These are phyloP conservation scores for Mycena indigotica DNA, from an alignment of 768 basidiomycete species.

Conservation along the genomic window DNA sequence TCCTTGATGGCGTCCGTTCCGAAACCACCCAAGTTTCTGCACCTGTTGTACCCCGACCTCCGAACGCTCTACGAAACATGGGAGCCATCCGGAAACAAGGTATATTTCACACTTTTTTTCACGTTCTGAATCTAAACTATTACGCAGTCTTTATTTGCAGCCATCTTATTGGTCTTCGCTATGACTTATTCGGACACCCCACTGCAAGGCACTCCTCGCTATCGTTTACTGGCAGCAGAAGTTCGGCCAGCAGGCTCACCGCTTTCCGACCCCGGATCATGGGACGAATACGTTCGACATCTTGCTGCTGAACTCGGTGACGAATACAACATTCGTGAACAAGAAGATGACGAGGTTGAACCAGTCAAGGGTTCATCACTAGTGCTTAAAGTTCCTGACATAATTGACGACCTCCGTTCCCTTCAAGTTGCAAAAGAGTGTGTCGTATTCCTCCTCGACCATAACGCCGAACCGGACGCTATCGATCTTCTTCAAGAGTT, in stretches of 20 bases:
- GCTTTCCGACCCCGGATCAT: constrained; percentile 85
- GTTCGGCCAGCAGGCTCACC: constrained; percentile 63
- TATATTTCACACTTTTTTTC: constrained; percentile 29
- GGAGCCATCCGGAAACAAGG: constrained; percentile 76
- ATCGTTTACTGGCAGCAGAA: constrained; percentile 75
- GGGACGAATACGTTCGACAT: constrained; percentile 99
- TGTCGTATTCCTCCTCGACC: constrained; percentile 84
- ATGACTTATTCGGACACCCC: constrained; percentile 99
- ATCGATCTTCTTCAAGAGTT: constrained; percentile 94
- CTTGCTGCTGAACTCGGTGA: constrained; percentile 92
- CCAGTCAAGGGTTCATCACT: constrained; percentile 30
- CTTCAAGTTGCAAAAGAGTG: constrained; percentile 83
- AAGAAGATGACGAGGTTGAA: constrained; percentile 39
- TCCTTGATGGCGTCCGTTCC: too few relatives aligned
- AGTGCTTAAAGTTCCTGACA: constrained; percentile 49
- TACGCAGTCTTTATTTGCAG: constrained; percentile 83
- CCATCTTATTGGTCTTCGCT: constrained; percentile 94
- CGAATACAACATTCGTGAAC: constrained; percentile 74
- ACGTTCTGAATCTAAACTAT: neutral
- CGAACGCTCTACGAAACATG: constrained; percentile 84
- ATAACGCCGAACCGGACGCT: constrained; percentile 98
- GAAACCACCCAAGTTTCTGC: too few relatives aligned
- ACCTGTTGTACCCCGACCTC: constrained; percentile 87
- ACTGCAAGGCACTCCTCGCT: constrained; percentile 90
- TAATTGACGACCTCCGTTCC: constrained; percentile 70